Conservation (phyloP, 345 rosid species). For the Citrus hindsii region DNA sequence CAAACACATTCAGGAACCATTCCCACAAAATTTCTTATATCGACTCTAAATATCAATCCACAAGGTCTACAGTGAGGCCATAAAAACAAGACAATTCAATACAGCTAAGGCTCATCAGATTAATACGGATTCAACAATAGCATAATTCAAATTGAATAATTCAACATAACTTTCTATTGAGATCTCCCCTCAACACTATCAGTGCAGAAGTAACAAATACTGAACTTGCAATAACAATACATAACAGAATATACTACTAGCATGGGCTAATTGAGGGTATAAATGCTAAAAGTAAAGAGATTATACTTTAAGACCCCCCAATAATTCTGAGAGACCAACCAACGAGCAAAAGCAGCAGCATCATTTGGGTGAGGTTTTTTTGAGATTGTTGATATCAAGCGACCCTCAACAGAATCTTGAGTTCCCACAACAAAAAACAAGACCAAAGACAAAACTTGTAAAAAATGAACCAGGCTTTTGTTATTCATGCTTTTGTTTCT, state of each 20-base stretch:
- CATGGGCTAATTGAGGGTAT: not conserved
- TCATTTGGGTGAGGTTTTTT: slow-evolving; percentile 64
- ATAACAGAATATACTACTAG: not conserved
- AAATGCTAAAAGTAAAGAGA: not conserved
- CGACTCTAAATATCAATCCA: not conserved
- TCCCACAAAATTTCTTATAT: not conserved
- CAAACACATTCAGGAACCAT: not conserved
- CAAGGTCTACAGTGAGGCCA: not conserved
- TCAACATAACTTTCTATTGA: not conserved
- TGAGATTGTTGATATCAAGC: slow-evolving; percentile 24
- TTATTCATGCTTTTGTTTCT: not conserved
- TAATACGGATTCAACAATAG: not conserved
- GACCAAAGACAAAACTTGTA: not conserved
- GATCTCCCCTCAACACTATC: not conserved
- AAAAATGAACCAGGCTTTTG: slow-evolving; percentile 3
- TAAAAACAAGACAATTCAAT: not conserved
- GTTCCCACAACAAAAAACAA: slow-evolving; percentile 14
- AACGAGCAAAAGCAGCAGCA: slow-evolving; percentile 68
- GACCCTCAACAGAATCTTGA: slow-evolving; percentile 36
- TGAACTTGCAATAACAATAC: not conserved
- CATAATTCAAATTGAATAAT: not conserved
- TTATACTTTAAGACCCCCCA: slow-evolving; percentile 84
- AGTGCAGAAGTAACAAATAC: not conserved
- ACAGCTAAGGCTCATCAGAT: not conserved
- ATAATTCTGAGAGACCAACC: slow-evolving; percentile 76